Evolutionary conservation across 176 grass and related monocot genomes (phyloP), one percentile per base, ranked within the genome.

Genomic region (Phragmites australis): DNA sequence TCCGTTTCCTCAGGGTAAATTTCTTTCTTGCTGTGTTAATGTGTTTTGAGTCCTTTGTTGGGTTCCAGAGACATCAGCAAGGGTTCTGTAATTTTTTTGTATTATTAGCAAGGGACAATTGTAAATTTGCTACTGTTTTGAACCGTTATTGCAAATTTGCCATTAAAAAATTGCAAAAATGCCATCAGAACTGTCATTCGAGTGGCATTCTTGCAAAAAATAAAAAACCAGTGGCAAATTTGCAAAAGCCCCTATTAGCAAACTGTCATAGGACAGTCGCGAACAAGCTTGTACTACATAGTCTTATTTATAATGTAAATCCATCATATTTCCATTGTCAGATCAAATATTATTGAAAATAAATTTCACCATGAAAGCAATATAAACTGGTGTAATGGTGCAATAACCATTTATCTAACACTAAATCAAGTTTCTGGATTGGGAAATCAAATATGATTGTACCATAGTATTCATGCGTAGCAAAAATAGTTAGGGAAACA

Each of bases 1-100:
- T 78, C 16, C 80, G 70, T 78, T 84, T 81, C 50, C 13, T 87
- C 32, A 87, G 72, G 90, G 90, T 93, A 89, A 48, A 19, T 12
- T 15, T 41, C 51, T 76, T 65, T 23, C 25, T 50, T 70, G 3
- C 52, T 47, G 4, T 76, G 2, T 21, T 46, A n/a, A n/a, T n/a
- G n/a, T n/a, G n/a, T n/a, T n/a, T 22, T 84, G 25, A 51, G 17
- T 77, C 9, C 3, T 85, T 27, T 81, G 7, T 26, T 81, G 49
- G 49, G 19, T 65, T 65, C 39, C 66, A 16, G 41, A 59, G 29
- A 53, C 51, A 50, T 50, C 4, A 42, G 46, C 31, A 32, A 22
- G 61, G 21, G 13, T 25, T 40, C 22, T 56, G 64, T 70, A 48
- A 44, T 53, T 32, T 75, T 14, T 44, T 57, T 39, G 44, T 67